Conservation (phyloP, 139 green algal genomes). For the Protoeuglena noctilucae region DNA sequence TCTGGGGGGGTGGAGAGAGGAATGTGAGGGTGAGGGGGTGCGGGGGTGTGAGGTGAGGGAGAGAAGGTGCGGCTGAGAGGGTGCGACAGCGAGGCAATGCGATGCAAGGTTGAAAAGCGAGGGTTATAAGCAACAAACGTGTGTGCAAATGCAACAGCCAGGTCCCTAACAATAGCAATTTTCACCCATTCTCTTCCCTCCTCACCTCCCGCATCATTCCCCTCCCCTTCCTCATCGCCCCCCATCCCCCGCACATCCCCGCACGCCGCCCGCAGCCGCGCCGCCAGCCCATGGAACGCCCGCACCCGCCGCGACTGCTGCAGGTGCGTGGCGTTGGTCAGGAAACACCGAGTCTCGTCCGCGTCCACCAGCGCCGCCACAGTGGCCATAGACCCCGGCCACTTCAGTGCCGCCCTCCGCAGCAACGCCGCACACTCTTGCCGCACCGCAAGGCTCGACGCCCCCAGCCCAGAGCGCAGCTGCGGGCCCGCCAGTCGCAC, state of each 20-base stretch:
- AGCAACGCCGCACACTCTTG: conserved; percentile 61
- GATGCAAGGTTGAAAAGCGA: no score
- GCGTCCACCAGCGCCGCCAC: conserved; percentile 24
- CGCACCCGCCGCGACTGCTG: conserved; percentile 53
- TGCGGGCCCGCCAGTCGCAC: conserved; percentile 36
- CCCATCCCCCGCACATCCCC: neutral
- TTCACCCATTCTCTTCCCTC: no score
- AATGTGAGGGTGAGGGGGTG: no score
- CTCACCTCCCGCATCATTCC: no score
- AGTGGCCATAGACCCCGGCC: conserved; percentile 32
- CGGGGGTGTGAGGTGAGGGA: no score
- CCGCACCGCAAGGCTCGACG: conserved; percentile 34
- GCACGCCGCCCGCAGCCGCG: conserved; percentile 11
- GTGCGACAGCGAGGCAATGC: no score
- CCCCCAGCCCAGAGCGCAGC: conserved; percentile 25
- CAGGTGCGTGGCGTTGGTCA: conserved; percentile 62
- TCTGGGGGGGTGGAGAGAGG: no score
- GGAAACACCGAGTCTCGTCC: conserved; percentile 49
- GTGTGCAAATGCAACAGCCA: no score
- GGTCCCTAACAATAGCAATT: no score
- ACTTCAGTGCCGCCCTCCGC: conserved; percentile 20
- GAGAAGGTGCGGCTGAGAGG: no score
- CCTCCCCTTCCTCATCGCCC: neutral
- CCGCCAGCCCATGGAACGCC: conserved; percentile 10
- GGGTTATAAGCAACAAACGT: no score